These are phyloP conservation scores for Marchantia polymorpha DNA, from an alignment of 225 moss, liverwort and hornwort genomes.

Conservation along the genomic window DNA sequence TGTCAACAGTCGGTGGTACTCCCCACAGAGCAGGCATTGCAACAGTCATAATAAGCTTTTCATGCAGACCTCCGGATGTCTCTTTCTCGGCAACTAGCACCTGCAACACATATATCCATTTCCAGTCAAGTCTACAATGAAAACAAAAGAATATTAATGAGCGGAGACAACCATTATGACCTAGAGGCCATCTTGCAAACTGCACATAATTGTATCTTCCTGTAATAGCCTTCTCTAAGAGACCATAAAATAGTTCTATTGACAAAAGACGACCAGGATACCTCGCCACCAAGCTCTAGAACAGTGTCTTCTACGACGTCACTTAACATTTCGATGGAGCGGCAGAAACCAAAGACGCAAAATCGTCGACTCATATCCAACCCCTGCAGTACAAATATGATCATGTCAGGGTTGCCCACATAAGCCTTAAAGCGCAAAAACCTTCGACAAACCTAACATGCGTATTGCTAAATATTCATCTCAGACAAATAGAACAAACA, in stretches of 20 bases:
- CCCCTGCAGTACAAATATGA: slow-evolving; percentile 51
- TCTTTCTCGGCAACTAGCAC: slow-evolving; percentile 85
- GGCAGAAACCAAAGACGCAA: slow-evolving; percentile 94
- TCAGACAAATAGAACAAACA: too few relatives aligned
- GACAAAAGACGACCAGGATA: slow-evolving; percentile 26
- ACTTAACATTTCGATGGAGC: slow-evolving; percentile 96
- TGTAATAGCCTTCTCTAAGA: not conserved
- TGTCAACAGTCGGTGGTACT: slow-evolving; percentile 88
- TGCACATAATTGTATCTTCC: not conserved
- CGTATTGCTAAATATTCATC: too few relatives aligned
- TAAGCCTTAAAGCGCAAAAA: too few relatives aligned
- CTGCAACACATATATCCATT: slow-evolving; percentile 29
- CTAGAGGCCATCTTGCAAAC: not conserved
- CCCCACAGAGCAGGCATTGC: slow-evolving; percentile 98
- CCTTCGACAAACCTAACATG: too few relatives aligned
- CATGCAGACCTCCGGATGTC: slow-evolving; percentile 72
- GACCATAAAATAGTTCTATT: not conserved
- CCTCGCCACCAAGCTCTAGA: slow-evolving; percentile 88
- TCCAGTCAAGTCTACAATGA: not conserved
- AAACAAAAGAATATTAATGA: not conserved
- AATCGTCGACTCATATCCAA: slow-evolving; percentile 91
- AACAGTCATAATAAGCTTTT: slow-evolving; percentile 90
- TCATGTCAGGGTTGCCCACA: too few relatives aligned
- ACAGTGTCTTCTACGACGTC: slow-evolving; percentile 97
- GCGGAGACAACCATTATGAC: too few relatives aligned